Evolutionary conservation across 371 early-diverging fungal species (phyloP), one percentile per base, ranked within the genome.

Genomic region (Capillidium rhysosporum): DNA sequence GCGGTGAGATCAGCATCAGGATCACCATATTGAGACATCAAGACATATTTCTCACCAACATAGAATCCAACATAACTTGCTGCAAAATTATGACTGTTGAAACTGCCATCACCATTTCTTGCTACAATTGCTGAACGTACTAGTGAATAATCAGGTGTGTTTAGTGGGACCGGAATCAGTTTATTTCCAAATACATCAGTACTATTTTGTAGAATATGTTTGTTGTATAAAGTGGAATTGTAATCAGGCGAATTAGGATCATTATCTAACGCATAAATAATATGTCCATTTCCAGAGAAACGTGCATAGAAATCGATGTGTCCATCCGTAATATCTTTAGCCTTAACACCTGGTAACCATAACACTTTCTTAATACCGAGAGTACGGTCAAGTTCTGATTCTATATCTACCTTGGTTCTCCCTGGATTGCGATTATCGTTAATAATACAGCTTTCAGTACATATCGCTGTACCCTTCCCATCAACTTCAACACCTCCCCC

Each of bases 241-340:
- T 60, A 60, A 41, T 60, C 54, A 16, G 52, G 54, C 21, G 60
- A 56, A 38, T 57, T 55, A 8, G 26, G 30, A 28, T 60, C 60
- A 38, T 54, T 34, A 0, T 34, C 46, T 30, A 48, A 39, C n/a
- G 60, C 54, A 39, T 24, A 18, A 52, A 60, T 49, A n/a, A 60
- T 52, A 2, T 55, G 52, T 44, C 60, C 60, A 26, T 55, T 55
- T 0, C 55, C 60, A 34, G 55, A 49, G 45, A 60, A 60, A 16
- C 60, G 60, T n/a, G 60, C 60, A 20, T 55, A 54, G 18, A 54
- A 55, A 55, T 60, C 60, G 16, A 60, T 49, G 31, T 60, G 60
- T 14, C 51, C 55, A 40, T 60, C 60, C 12, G 60, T 60, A 29
- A 60, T 60, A 43, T 60, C 60, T 25, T 60, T 40, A 20, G 23